These are phyloP conservation scores for Coemansia sp. DNA, from an alignment of 371 early-diverging fungal genomes.

Conservation along the genomic window DNA sequence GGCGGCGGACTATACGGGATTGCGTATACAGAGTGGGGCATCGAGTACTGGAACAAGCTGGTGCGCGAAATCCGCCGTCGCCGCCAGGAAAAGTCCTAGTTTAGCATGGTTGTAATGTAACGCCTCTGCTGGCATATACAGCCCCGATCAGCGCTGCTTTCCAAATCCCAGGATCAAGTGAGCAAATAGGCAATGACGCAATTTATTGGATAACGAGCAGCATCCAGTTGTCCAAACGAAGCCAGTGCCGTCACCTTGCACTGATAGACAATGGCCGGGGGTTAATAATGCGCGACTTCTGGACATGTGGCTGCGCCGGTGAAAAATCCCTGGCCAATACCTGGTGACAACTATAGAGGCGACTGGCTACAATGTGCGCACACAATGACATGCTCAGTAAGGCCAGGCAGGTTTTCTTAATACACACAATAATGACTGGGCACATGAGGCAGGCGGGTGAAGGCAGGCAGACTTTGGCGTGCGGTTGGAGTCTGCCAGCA, in stretches of 20 bases:
- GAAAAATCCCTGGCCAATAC: neutral
- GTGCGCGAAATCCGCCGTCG: neutral
- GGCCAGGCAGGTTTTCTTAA: neutral
- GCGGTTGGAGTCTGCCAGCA: no score
- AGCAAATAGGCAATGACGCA: neutral
- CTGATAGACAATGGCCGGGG: neutral
- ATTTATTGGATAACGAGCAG: neutral
- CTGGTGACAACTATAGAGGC: neutral
- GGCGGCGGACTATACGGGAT: constrained; percentile 35
- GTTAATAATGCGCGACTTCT: neutral
- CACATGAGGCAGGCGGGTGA: no score
- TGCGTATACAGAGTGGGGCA: constrained; percentile 34
- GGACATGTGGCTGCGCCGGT: neutral
- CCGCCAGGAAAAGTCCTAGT: constrained; percentile 1
- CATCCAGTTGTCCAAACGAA: neutral
- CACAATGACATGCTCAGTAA: neutral
- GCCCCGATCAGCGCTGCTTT: neutral
- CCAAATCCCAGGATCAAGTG: no score
- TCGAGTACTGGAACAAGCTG: constrained; percentile 13
- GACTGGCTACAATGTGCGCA: neutral
- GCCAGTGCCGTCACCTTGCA: neutral
- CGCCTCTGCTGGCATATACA: no score
- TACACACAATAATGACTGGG: neutral
- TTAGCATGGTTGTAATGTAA: no score
- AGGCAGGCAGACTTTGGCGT: no score